A percentile compares a stretch with the other conserved stretches of the same genome.
phyloP scores from a whole-genome alignment of 2,329 filamentous ascomycete genomes.

The Tolypocladium sp. region DNA sequence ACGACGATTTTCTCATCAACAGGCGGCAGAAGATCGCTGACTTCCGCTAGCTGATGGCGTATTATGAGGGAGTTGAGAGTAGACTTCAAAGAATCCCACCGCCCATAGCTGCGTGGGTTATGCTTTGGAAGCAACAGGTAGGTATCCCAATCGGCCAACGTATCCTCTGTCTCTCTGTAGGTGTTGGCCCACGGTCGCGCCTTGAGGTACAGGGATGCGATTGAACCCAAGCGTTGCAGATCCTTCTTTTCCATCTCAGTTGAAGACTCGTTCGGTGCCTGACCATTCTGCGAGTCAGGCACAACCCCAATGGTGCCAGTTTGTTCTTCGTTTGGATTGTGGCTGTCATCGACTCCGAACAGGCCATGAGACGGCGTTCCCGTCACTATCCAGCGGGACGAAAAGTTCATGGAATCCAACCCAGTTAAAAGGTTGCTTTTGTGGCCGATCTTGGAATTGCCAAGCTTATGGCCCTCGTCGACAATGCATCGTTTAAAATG shows the following conservation, averaged over 20 bases:
- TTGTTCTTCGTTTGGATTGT: not conserved
- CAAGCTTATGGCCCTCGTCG: slow-evolving; percentile 84
- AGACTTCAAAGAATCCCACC: slow-evolving; percentile 52
- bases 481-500: slow-evolving; percentile 86
- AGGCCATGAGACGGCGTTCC: slow-evolving; percentile 82
- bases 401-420: slow-evolving; percentile 48
- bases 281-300: slow-evolving; percentile 10
- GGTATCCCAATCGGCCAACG: slow-evolving; percentile 57
- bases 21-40: slow-evolving; percentile 59
- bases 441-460: slow-evolving; percentile 46
- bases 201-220: slow-evolving; percentile 63
- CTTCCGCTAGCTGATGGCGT: slow-evolving; percentile 65
- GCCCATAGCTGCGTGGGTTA: slow-evolving; percentile 41
- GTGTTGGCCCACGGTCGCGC: slow-evolving; percentile 71
- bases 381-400: slow-evolving; percentile 80
- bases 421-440: slow-evolving; percentile 47
- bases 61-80: slow-evolving; percentile 75
- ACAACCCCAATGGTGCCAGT: slow-evolving; percentile 8
- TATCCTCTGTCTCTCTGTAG: slow-evolving; percentile 41
- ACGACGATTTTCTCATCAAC: slow-evolving; percentile 64
- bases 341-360: slow-evolving; percentile 48
- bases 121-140: slow-evolving; percentile 58
- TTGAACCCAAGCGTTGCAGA: slow-evolving; percentile 54
- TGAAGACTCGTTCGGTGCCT: slow-evolving; percentile 20
- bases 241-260: slow-evolving; percentile 50